phyloP scores from a whole-genome alignment of 129 eudicot genomes.

The Saussurea involucrata region DNA sequence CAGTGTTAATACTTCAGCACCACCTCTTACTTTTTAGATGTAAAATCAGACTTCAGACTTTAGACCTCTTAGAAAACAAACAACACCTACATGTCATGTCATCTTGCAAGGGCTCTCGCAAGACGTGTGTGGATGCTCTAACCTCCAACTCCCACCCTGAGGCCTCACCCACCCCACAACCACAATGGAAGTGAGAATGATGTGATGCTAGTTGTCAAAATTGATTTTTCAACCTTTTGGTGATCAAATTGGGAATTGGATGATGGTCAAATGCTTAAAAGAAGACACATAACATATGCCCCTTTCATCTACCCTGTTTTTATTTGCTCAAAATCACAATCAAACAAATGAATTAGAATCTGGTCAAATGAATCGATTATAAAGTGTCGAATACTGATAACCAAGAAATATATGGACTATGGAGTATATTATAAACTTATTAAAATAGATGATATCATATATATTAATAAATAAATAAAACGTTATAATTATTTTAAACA shows the following conservation, averaged over 20 bases:
- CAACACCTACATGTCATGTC: too few species aligned
- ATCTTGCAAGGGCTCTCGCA: too few species aligned
- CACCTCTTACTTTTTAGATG: too few species aligned
- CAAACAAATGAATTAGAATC: too few species aligned
- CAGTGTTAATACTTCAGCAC: too few species aligned
- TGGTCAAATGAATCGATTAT: too few species aligned
- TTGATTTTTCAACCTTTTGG: conserved; percentile 9
- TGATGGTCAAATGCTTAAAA: conserved; percentile 17
- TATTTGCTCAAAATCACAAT: too few species aligned
- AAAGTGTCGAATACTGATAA: background rate
- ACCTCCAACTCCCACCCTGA: background rate
- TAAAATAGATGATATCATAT: background rate
- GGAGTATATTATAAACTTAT: background rate
- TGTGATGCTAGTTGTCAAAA: conserved; percentile 9
- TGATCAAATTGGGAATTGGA: conserved; percentile 1
- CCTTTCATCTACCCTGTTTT: background rate
- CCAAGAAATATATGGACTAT: background rate
- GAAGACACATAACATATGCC: background rate
- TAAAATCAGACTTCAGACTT: too few species aligned
- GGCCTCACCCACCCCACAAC: background rate
- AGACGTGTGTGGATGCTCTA: background rate
- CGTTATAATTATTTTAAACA: background rate
- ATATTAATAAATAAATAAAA: background rate
- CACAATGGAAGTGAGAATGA: conserved; percentile 2
- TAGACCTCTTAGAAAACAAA: too few species aligned